Percentiles rank a stretch among this genome's conserved stretches.
phyloP scores from a whole-genome alignment of 208 protist genomes.

The Novymonas esmeraldas region DNA sequence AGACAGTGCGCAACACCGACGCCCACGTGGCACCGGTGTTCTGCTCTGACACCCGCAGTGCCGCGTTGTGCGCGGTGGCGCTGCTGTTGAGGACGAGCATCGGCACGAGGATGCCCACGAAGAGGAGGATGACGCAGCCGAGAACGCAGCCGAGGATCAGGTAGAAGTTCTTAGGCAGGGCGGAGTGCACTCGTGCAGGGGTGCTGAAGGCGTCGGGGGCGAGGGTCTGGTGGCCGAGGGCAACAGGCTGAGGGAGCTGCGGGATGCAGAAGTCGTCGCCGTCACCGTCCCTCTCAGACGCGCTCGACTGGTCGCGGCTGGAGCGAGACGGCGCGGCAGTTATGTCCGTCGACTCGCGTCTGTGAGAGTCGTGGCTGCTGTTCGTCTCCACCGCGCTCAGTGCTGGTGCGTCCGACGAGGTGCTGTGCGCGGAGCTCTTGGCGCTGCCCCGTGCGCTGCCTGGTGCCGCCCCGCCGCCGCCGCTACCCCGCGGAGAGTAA shows the following conservation, averaged over 20 bases:
- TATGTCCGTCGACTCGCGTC: too few relatives aligned
- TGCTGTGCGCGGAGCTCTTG: background rate
- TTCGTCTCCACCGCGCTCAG: background rate
- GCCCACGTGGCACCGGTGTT: slow-evolving; percentile 25
- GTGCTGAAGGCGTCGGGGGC: background rate
- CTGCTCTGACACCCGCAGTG: slow-evolving; percentile 14
- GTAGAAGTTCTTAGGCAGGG: slow-evolving; percentile 36
- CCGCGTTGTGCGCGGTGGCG: background rate
- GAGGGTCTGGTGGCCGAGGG: background rate
- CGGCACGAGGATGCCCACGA: slow-evolving; percentile 35
- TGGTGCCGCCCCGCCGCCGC: background rate
- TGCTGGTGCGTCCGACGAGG: background rate
- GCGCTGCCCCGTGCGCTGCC: background rate
- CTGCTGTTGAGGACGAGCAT: slow-evolving; percentile 32
- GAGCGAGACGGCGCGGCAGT: too few relatives aligned
- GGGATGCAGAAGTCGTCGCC: too few relatives aligned
- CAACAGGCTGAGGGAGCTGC: too few relatives aligned
- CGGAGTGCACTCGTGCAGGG: background rate
- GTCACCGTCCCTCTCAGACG: too few relatives aligned
- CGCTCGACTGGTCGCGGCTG: too few relatives aligned
- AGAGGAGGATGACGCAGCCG: slow-evolving; percentile 33
- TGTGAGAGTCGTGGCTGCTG: too few relatives aligned
- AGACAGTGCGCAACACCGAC: slow-evolving; percentile 29
- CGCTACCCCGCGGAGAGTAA: too few relatives aligned
- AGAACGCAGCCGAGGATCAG: slow-evolving; percentile 27